phyloP scores from a whole-genome alignment of 768 basidiomycete genomes.

The Phlebiopsis gigantea region DNA sequence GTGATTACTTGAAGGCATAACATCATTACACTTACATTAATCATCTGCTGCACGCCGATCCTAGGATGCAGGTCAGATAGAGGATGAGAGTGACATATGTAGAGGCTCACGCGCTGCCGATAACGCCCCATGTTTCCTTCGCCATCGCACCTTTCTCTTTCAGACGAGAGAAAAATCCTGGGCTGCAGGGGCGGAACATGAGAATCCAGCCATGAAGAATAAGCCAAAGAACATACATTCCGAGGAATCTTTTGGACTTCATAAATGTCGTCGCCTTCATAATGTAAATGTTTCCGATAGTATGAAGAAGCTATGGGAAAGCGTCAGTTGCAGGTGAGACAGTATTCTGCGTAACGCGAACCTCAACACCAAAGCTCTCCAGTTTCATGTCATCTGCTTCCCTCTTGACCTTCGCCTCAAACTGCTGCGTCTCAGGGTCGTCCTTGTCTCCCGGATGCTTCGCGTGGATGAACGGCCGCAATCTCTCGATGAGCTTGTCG shows the following conservation, averaged over 20 bases:
- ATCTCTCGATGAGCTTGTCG: conserved; percentile 74
- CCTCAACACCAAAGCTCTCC: conserved; percentile 97
- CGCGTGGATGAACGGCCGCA: conserved; percentile 90
- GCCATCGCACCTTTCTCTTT: conserved; percentile 92
- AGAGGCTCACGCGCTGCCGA: conserved; percentile 76
- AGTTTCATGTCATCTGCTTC: conserved; percentile 96
- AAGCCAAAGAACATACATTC: conserved; percentile 59
- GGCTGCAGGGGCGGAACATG: conserved; percentile 43
- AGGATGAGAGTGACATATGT: neutral
- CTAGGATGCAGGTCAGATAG: conserved; percentile 26
- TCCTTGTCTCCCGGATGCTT: conserved; percentile 73
- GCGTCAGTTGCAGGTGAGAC: no score
- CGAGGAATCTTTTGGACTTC: conserved; percentile 88
- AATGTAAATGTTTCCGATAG: conserved; percentile 88
- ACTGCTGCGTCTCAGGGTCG: conserved; percentile 79
- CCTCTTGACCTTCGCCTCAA: conserved; percentile 66
- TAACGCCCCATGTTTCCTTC: conserved; percentile 96
- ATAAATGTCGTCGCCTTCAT: conserved; percentile 89
- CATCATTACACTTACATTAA: conserved; percentile 34
- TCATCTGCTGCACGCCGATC: conserved; percentile 70
- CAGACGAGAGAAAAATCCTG: conserved; percentile 87
- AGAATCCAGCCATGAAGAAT: no score
- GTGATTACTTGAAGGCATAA: conserved; percentile 7
- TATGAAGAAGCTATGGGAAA: conserved; percentile 77
- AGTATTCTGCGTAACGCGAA: no score